These are phyloP conservation scores for Sordariomycetes sp. DNA, from an alignment of 2,329 filamentous ascomycete genomes.

Conservation along the genomic window DNA sequence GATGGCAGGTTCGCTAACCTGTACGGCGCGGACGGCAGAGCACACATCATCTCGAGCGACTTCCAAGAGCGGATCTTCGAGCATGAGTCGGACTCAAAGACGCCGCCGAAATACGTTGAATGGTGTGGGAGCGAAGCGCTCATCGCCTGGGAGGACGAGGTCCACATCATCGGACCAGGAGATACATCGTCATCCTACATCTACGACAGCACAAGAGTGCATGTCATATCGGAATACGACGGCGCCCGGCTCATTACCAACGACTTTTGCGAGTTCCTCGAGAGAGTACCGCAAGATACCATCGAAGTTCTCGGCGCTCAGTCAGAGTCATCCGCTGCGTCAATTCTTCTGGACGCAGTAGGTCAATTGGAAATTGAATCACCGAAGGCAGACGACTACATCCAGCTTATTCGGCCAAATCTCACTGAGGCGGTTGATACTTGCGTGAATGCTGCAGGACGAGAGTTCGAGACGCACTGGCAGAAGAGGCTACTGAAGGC, in stretches of 20 bases:
- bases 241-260: slow-evolving; percentile 88
- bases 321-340: slow-evolving; percentile 80
- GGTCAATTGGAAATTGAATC: slow-evolving; percentile 88
- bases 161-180: slow-evolving; percentile 83
- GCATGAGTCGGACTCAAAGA: slow-evolving; percentile 80
- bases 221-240: slow-evolving; percentile 75
- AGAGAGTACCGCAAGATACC: slow-evolving; percentile 79
- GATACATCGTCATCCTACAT: slow-evolving; percentile 70
- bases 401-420: slow-evolving; percentile 81
- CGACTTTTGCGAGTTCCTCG: slow-evolving; percentile 94
- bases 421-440: slow-evolving; percentile 89
- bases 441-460: slow-evolving; percentile 86
- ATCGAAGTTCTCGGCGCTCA: slow-evolving; percentile 85
- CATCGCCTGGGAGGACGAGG: slow-evolving; percentile 95
- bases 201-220: slow-evolving; percentile 83
- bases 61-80: slow-evolving; percentile 90
- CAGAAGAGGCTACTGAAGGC: slow-evolving; percentile 95
- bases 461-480: slow-evolving; percentile 85
- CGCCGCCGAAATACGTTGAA: slow-evolving; percentile 75
- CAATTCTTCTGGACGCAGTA: slow-evolving; percentile 87
- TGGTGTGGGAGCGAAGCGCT: slow-evolving; percentile 97
- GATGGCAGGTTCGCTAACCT: slow-evolving; percentile 83
- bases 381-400: slow-evolving; percentile 94
- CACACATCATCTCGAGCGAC: slow-evolving; percentile 91
- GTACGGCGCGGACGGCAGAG: slow-evolving; percentile 74